Evolutionary conservation across 148 eudicot species (phyloP), one percentile per base, ranked within the genome.

Genomic region (Mesembryanthemum crystallinum): DNA sequence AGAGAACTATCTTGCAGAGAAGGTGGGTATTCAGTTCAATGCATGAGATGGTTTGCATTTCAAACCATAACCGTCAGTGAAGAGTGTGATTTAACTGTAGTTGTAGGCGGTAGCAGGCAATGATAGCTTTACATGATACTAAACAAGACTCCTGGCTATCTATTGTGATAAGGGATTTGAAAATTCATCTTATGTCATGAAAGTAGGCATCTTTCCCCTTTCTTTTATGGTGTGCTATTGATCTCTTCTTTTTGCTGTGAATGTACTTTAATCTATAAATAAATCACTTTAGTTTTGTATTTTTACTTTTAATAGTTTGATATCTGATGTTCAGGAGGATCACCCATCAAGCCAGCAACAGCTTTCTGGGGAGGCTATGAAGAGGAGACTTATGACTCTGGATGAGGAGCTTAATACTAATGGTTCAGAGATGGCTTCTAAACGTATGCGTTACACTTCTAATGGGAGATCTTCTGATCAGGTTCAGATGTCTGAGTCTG

Each of bases 401-500:
- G 91, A 91, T 82, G 92, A 82, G 69, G 89, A 88, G 71, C 81
- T 73, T 43, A 73, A 58, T n/a, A n/a, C n/a, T 39, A 82, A 77
- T 73, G 80, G 82, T 52, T 69, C 62, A 67, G 97, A 89, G 69
- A 59, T 79, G 67, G 78, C 87, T 79, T 60, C 87, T 43, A 95
- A 92, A 84, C 90, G 96, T 73, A 70, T 76, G 24, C 91, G 85
- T 64, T 84, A 81, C 79, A 85, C 82, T 64, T 81, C 88, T 65
- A 83, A 81, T 58, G 84, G 69, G 73, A 69, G 66, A 72, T 69
- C 86, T 74, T 79, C 85, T 61, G 76, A 76, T 61, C 35, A 72
- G 64, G 73, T 72, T 83, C 87, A 80, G 67, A 73, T 7, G 25
- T 83, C 71, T 78, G 90, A 83, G 80, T 72, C 76, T 78, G 86